Conservation (phyloP, 2,329 filamentous ascomycete genomes). For the Fusarium pseudonygamai region DNA sequence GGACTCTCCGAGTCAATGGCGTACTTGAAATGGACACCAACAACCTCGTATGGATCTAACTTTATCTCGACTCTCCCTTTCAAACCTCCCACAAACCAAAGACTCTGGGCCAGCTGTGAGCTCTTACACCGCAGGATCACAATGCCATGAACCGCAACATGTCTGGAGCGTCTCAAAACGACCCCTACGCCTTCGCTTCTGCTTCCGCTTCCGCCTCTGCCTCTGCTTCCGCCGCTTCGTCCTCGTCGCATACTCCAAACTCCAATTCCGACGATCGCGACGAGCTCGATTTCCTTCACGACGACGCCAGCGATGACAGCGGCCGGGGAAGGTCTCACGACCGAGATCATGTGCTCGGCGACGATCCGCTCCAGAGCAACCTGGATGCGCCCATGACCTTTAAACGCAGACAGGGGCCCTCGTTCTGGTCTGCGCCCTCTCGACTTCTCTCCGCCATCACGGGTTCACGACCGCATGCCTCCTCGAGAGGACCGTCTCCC, state of each 20-base stretch:
- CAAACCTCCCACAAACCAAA: background rate
- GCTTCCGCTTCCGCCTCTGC: constrained; percentile 49
- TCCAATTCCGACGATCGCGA: constrained; percentile 54
- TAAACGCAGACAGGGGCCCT: constrained; percentile 72
- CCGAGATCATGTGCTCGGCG: constrained; percentile 54
- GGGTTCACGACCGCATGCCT: constrained; percentile 27
- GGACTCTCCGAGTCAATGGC: background rate
- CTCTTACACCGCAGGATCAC: constrained; percentile 45
- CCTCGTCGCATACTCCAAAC: constrained; percentile 44
- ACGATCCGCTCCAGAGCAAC: constrained; percentile 65
- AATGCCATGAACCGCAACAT: constrained; percentile 54
- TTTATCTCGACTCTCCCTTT: background rate
- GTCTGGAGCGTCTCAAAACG: constrained; percentile 50
- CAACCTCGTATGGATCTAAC: background rate
- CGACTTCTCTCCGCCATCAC: constrained; percentile 61
- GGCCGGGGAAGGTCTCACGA: constrained; percentile 14
- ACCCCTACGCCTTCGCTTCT: constrained; percentile 50
- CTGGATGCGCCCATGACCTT: constrained; percentile 69
- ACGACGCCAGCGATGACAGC: constrained; percentile 39
- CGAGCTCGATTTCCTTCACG: constrained; percentile 57
- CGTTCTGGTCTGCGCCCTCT: constrained; percentile 56
- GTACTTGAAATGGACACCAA: background rate
- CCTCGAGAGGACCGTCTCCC: constrained; percentile 33
- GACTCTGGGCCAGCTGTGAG: constrained; percentile 27
- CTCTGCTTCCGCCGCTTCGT: constrained; percentile 29